Base-by-base conservation (phyloP, 106 monocot genomes). In the Hemerocallis citrina region DNA sequence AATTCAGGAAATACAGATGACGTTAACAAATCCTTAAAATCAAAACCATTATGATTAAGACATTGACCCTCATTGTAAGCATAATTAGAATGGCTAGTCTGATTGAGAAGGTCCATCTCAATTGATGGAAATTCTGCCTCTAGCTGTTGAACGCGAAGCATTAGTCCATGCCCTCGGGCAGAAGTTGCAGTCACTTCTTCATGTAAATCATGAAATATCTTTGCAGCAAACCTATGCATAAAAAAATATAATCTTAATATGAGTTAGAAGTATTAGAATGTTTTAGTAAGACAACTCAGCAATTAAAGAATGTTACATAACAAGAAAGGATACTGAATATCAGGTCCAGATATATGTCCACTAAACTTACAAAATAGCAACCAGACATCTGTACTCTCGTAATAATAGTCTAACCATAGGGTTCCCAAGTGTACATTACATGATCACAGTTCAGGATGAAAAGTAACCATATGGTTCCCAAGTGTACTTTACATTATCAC, bases 191-290 rank as follows among this genome's bases (percentile, higher is more conserved):
- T 81, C 44, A 91, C 87, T 77, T 96, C 87, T 81, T 96, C 96
- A 68, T 91, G 96, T 75, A 96, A 68, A 39, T 87, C 76, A 67
- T 84, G 86, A 73, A 96, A 96, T 74, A 96, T 75, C 57, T 87
- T 79, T 52, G 91, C 86, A 64, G 96, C 96, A 82, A 96, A 96
- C 72, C 96, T 96, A 45, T 62, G 16, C 29, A 56, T 16, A 57
- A 57, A 57, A 1, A 33, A 31, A 57, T 19, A 5, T 15, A 54
- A 5, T 54, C 10, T 6, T 35, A 57, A 35, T 54, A 4, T 31
- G 28, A 54, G 31, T 15, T 32, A 50, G 29, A 14, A 16, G n/a
- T n/a, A 31, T 7, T 28, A 54, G 4, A 5, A 30, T 31, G 16
- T 29, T n/a, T 0, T 25, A 31, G 54, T 32, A 29, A 54, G 32